Conservation (phyloP, 257 asterid genomes). For the Plantago major region DNA sequence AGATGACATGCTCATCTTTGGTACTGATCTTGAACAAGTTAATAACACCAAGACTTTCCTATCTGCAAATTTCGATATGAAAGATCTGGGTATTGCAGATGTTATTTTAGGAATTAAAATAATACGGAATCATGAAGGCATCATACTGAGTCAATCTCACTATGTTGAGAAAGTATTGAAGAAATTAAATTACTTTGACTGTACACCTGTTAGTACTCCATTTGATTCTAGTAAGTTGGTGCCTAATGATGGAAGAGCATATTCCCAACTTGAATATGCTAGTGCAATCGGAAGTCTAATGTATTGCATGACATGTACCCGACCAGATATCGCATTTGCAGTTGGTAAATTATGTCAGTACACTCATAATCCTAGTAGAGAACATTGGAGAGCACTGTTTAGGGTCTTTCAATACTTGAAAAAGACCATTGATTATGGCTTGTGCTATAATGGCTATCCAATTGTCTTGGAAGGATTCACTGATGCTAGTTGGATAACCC, state of each 20-base stretch:
- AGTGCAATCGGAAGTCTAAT: too few relatives aligned
- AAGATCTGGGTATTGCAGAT: slow-evolving; percentile 1
- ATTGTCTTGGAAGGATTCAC: not conserved
- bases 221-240: not conserved
- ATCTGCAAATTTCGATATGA: slow-evolving; percentile 6
- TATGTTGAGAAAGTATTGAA: not conserved
- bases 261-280: not conserved
- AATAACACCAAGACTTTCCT: too few relatives aligned
- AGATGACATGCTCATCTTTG: too few relatives aligned
- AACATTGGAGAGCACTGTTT: not conserved
- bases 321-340: too few relatives aligned
- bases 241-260: not conserved
- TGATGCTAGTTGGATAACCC: slow-evolving; percentile 3
- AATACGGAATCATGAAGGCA: not conserved
- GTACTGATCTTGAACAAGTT: too few relatives aligned
- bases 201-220: not conserved
- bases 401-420: not conserved
- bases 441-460: not conserved
- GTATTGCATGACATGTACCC: too few relatives aligned
- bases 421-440: not conserved
- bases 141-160: not conserved
- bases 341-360: too few relatives aligned
- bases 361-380: not conserved
- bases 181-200: not conserved
- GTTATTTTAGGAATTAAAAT: slow-evolving; percentile 1